phyloP scores from a whole-genome alignment of 2,329 filamentous ascomycete genomes.

The Stagonosporopsis cucurbitacearum region DNA sequence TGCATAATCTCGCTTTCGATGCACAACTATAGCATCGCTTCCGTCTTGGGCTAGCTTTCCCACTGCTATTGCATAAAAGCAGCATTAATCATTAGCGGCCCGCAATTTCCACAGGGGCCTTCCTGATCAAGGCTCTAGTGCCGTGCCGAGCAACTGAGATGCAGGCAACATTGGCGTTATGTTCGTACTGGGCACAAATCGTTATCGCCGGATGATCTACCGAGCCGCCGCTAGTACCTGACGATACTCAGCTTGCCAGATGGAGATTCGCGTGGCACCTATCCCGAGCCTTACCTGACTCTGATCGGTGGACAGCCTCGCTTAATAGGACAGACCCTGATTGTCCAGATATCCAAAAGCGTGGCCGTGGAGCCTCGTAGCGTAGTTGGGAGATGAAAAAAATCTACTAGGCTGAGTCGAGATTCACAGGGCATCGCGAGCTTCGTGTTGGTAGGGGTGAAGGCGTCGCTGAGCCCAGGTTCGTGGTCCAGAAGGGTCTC shows the following conservation, averaged over 20 bases:
- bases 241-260: neutral
- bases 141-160: neutral
- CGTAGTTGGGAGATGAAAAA: neutral
- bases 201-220: constrained; percentile 5
- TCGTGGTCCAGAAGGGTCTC: constrained; percentile 1
- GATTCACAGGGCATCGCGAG: neutral
- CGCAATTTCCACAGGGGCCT: constrained; percentile 10
- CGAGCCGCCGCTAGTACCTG: constrained; percentile 6
- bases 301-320: neutral
- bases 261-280: neutral
- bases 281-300: neutral
- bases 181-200: constrained; percentile 4
- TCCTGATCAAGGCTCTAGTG: constrained; percentile 2
- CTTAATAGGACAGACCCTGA: neutral
- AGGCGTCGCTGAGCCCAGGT: neutral
- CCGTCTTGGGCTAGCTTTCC: neutral
- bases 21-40: neutral
- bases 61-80: neutral
- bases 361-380: neutral
- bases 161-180: neutral
- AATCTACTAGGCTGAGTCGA: neutral
- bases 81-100: constrained; percentile 1
- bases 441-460: neutral
- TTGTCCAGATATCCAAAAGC: neutral
- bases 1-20: constrained; percentile 5